Evolutionary conservation across 208 protist species (phyloP), one percentile per base, ranked within the genome.

Genomic region (Acanthamoeba castellanii): DNA sequence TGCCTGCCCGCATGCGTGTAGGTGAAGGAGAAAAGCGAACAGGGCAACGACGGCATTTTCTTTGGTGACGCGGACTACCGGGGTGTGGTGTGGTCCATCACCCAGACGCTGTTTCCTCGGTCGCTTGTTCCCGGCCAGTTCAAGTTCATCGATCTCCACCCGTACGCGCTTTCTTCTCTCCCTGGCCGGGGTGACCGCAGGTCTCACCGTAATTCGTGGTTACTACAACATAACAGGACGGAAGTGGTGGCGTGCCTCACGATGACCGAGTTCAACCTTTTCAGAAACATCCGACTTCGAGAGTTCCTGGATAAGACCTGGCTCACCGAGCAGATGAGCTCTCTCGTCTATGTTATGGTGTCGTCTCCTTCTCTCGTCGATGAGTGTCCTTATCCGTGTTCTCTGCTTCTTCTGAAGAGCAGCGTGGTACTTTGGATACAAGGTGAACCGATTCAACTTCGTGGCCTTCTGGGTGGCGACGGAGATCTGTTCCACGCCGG

Each of bases 271-370:
- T 90, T 70, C 57, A 90, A 90, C 45, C 82, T 90, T 11, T 90
- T 90, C 57, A 52, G 82, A 7, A 90, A 90, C 57, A 90, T 90
- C 25, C 52, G 82, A 9, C 47, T 90, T 32, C 27, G 32, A 11
- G 82, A 90, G 18, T 90, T 90, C 55, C 55, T 90, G 16, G 82
- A 90, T 20, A 90, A 90, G 32, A 66, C 82, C 25, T 90, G 82
- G 82, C 47, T 90, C 30, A 90, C 47, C 30, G 82, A 90, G 32
- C 55, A 90, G 57, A 47, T 59, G 55, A 90, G 57, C 82, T 90
- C 82, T 47, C 82, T 90, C 55, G 57, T 90, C 20, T 90, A 90
- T 52, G 82, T 90, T 52, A 90, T 90, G 82, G 82, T 74, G 42
- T 25, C 11, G 20, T 7, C 27, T 25, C 61, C 8, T 70, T 32